Base-by-base conservation (phyloP, 768 basidiomycete genomes). In the Pisolithus albus region DNA sequence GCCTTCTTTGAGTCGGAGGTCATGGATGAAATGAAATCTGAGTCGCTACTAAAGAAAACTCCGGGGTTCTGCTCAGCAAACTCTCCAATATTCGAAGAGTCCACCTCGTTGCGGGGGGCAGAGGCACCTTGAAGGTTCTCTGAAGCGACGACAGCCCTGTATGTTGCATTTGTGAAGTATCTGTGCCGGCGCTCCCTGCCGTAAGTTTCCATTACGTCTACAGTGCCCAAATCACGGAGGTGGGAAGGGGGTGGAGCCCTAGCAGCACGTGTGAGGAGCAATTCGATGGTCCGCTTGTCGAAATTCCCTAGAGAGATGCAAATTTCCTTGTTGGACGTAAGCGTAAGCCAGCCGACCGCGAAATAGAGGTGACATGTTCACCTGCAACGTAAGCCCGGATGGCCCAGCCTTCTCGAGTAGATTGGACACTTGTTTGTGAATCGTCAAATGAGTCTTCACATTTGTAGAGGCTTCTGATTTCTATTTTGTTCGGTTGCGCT, bases 121-220 rank as follows among this genome's bases (percentile, higher is more conserved):
- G 69, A 65, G 4, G 68, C 58, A 49, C 78, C 75, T 59, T 85
- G 80, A 23, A 92, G 74, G 7, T 79, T 77, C 65, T 92, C 88
- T 42, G 74, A 72, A 2, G 72, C 69, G 45, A 92, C 77, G 30
- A 90, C 72, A 28, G 72, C 64, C 28, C 73, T 77, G 67, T 88
- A 95, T 28, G 83, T 80, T 2, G 78, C 75, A 41, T 86, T 64
- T 0, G 89, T 88, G 70, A 82, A 93, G 62, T 91, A 91, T 55
- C 91, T 78, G 64, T 91, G 82, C 21, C 91, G 85, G 26, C 92
- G 84, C 69, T 97, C 90, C 34, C 92, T 82, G 5, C 90, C 90
- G 55, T 77, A 75, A 1, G 82, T 89, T 68, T 96, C 94, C 77
- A 86, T 84, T 26, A 89, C 65, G 36, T 82, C 79, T 19, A 78